Evolutionary conservation across 2,329 filamentous ascomycete genomes (phyloP), one percentile per base, ranked within the genome.

Genomic region (Graphium sp.): DNA sequence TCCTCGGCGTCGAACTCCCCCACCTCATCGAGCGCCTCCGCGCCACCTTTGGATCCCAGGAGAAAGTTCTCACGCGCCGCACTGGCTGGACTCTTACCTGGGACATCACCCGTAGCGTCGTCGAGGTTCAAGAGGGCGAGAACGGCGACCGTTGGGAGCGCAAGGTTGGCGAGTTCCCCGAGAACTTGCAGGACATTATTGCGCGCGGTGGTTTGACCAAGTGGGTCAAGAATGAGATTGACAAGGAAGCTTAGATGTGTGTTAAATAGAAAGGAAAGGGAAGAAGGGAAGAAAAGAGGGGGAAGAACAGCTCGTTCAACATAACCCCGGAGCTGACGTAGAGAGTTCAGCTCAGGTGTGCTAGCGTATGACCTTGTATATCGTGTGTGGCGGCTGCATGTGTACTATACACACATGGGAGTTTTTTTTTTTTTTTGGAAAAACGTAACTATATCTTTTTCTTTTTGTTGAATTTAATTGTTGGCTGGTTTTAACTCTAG

Each of bases 131-230:
- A 13, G 80, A 92, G 53, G 74, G 74, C 2, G 54, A 70, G 31
- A 60, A 61, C 25, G 79, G 78, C 2, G 46, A 60, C 32, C 66
- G 54, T 21, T 93, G 82, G 83, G 75, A 60, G 28, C 68, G 89
- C 46, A 81, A 77, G 53, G 82, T 92, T 1, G 80, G 80, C 6
- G 78, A 89, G 56, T 47, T 92, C 36, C 79, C 82, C 10, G 71
- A 78, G 0, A 92, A 87, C 44, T 78, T 93, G 31, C 84, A 93
- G 49, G 79, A 80, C 43, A 84, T 87, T 32, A 81, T 87, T 41
- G 76, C 79, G 1, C 52, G 63, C 28, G 81, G 81, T 3, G 83
- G 83, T 0, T 45, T 91, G 34, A 80, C 85, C 59, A 75, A 73
- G 37, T 91, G 82, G 83, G 78, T 89, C 7, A 77, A 78, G 62